Conservation (phyloP, 2,329 filamentous ascomycete species). For the Hypoxylon sp. region DNA sequence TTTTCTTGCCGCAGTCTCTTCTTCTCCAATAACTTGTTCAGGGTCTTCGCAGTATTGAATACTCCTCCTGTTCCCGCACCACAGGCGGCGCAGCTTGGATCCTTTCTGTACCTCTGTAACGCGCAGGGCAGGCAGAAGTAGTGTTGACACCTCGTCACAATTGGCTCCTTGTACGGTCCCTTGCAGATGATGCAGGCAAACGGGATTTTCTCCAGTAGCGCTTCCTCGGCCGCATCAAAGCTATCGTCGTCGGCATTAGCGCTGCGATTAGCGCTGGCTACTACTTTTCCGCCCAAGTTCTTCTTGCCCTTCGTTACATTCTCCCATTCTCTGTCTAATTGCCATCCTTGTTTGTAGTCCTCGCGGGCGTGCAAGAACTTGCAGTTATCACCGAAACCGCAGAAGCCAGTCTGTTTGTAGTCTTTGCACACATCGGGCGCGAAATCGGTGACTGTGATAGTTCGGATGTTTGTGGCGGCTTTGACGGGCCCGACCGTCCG, state of each 20-base stretch:
- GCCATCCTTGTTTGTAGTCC: slow-evolving; percentile 93
- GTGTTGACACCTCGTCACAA: slow-evolving; percentile 92
- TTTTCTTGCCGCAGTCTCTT: slow-evolving; percentile 74
- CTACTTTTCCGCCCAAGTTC: slow-evolving; percentile 70
- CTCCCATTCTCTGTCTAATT: slow-evolving; percentile 96
- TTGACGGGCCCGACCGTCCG: slow-evolving; percentile 88
- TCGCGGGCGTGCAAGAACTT: slow-evolving; percentile 84
- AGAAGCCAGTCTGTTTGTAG: slow-evolving; percentile 83
- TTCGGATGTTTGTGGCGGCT: slow-evolving; percentile 89
- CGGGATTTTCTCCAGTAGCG: slow-evolving; percentile 84
- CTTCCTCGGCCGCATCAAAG: slow-evolving; percentile 73
- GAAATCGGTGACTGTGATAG: slow-evolving; percentile 91
- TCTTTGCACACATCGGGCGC: slow-evolving; percentile 96
- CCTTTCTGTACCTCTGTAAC: slow-evolving; percentile 86
- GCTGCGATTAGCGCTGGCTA: slow-evolving; percentile 70
- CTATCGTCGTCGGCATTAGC: slow-evolving; percentile 59
- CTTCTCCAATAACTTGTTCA: slow-evolving; percentile 84
- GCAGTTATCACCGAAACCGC: slow-evolving; percentile 83
- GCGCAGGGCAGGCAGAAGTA: slow-evolving; percentile 97
- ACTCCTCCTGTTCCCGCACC: slow-evolving; percentile 88
- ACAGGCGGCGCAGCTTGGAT: slow-evolving; percentile 89
- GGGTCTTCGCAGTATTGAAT: slow-evolving; percentile 87
- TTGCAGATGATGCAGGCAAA: slow-evolving; percentile 93
- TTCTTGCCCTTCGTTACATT: slow-evolving; percentile 80
- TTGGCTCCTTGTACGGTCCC: slow-evolving; percentile 80